These are phyloP conservation scores for Wickerhamiella lipophila DNA, from an alignment of 805 yeast species.

Conservation along the genomic window DNA sequence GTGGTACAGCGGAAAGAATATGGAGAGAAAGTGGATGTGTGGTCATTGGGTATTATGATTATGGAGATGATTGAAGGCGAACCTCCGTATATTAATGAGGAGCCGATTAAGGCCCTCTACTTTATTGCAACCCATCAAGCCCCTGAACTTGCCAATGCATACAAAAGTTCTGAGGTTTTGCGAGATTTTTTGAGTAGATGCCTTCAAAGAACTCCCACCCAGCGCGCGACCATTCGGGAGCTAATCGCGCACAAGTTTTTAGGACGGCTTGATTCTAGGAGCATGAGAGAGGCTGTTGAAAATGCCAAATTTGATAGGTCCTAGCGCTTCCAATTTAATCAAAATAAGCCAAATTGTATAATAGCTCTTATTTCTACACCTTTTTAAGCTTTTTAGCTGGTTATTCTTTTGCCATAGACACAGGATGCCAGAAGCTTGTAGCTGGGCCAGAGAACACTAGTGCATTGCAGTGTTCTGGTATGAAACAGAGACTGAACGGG, in stretches of 20 bases:
- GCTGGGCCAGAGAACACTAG: too few species aligned
- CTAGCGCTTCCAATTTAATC: too few species aligned
- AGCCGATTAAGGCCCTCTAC: slow-evolving; percentile 89
- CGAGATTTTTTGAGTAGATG: slow-evolving; percentile 85
- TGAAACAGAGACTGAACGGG: too few species aligned
- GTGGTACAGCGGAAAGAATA: slow-evolving; percentile 35
- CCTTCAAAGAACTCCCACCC: slow-evolving; percentile 85
- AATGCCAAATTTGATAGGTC: too few species aligned
- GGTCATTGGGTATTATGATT: slow-evolving; percentile 92
- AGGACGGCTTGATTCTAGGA: not conserved
- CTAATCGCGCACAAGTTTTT: slow-evolving; percentile 54
- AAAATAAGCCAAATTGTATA: too few species aligned
- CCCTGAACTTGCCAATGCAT: slow-evolving; percentile 83
- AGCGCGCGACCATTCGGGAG: slow-evolving; percentile 77
- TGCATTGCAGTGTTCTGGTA: too few species aligned
- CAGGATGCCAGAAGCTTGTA: too few species aligned
- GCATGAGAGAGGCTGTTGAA: not conserved
- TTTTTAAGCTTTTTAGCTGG: too few species aligned
- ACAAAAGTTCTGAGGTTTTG: slow-evolving; percentile 48
- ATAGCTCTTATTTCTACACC: too few species aligned
- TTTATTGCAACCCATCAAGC: slow-evolving; percentile 86
- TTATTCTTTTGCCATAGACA: too few species aligned
- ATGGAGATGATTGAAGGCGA: slow-evolving; percentile 93
- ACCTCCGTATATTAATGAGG: slow-evolving; percentile 93
- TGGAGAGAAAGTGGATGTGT: slow-evolving; percentile 77